Percentiles rank a stretch among this genome's conserved stretches.
phyloP scores from a whole-genome alignment of 2,329 filamentous ascomycete species.

The Microdochium trichocladiopsis region DNA sequence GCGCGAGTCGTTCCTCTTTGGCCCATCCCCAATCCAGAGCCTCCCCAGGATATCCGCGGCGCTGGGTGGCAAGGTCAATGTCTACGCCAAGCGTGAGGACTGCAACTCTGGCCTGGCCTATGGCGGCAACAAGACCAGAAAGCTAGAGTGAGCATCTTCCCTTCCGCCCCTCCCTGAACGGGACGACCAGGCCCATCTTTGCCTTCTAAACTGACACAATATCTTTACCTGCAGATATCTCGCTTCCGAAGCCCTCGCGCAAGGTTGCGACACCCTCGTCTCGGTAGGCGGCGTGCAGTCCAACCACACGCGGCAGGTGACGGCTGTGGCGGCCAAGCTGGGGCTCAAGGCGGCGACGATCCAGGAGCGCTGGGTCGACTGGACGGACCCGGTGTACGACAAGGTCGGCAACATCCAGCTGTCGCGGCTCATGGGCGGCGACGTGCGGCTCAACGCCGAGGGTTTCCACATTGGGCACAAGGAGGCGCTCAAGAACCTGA shows the following conservation, averaged over 20 bases:
- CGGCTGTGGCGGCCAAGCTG: conserved; percentile 51
- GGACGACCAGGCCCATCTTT: too few relatives aligned
- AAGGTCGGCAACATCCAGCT: conserved; percentile 67
- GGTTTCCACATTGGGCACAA: conserved; percentile 66
- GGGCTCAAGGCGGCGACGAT: conserved; percentile 51
- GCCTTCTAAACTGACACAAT: neutral
- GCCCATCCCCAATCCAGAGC: conserved; percentile 60
- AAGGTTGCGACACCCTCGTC: conserved; percentile 54
- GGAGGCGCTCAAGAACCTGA: conserved; percentile 45
- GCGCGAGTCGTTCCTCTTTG: conserved; percentile 54
- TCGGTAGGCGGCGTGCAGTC: conserved; percentile 63
- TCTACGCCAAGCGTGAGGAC: conserved; percentile 69
- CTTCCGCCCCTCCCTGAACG: neutral
- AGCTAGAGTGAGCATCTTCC: conserved; percentile 45
- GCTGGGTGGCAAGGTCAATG: conserved; percentile 50
- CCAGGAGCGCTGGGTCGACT: conserved; percentile 65
- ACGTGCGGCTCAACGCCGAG: conserved; percentile 52
- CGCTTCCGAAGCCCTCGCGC: conserved; percentile 51
- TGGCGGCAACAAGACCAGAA: conserved; percentile 64
- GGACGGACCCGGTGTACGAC: conserved; percentile 50
- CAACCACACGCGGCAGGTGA: conserved; percentile 64
- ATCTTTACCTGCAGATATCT: conserved; percentile 41
- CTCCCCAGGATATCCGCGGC: conserved; percentile 58
- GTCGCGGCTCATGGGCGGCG: conserved; percentile 59
- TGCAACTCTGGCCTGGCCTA: conserved; percentile 61